These are phyloP conservation scores for Penicillium angulare DNA, from an alignment of 495 filamentous ascomycete species.

Conservation along the genomic window DNA sequence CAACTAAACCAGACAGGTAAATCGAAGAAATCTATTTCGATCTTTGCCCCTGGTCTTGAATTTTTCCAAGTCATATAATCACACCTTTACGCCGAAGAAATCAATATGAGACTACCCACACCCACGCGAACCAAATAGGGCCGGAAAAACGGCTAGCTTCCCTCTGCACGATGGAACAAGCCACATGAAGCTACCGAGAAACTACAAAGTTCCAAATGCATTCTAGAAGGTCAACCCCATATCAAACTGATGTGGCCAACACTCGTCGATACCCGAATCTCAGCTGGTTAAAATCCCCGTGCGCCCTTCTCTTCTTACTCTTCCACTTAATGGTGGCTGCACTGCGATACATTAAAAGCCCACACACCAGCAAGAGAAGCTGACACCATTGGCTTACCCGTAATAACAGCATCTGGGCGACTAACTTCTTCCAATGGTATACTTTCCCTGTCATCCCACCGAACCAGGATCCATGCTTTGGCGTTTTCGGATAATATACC, in stretches of 20 bases:
- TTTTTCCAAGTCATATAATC: not conserved
- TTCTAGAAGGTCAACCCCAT: conserved; percentile 19
- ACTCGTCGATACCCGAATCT: conserved; percentile 5
- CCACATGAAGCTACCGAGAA: conserved; percentile 2
- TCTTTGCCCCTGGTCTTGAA: not conserved
- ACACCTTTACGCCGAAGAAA: too few species aligned
- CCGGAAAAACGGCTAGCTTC: not conserved
- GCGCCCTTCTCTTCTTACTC: conserved; percentile 1
- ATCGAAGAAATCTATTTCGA: not conserved
- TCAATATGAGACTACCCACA: too few species aligned
- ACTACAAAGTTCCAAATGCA: conserved; percentile 13
- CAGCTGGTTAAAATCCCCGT: conserved; percentile 6
- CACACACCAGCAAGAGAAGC: too few species aligned
- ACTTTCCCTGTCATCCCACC: not conserved
- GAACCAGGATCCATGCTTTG: too few species aligned
- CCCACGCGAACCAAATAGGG: not conserved
- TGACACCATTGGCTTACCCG: too few species aligned
- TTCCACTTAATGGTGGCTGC: conserved; percentile 9
- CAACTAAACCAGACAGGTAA: conserved; percentile 15
- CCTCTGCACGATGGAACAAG: not conserved
- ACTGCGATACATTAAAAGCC: conserved; percentile 3
- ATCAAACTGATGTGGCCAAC: conserved; percentile 14
- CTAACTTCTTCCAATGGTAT: too few species aligned
- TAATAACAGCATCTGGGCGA: too few species aligned
- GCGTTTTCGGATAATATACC: conserved; percentile 6